Percentiles rank a stretch among this genome's conserved stretches.
These are phyloP conservation scores for Penicillium bialowiezense DNA, from an alignment of 495 filamentous ascomycete genomes.

Conservation along the genomic window DNA sequence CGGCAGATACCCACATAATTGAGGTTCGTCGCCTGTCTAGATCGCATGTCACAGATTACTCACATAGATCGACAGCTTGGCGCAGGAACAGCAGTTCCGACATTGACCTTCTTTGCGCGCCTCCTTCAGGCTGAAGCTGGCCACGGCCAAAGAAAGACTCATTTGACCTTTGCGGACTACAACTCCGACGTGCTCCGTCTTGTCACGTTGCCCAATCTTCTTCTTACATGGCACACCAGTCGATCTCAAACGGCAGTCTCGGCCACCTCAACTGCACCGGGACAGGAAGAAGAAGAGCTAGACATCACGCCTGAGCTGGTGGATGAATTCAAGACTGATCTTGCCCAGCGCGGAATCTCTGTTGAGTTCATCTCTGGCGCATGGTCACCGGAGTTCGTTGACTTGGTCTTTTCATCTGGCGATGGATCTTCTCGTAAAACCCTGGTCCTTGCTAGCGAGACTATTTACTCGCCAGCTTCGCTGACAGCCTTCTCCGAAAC, in stretches of 20 bases:
- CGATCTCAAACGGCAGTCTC: constrained; percentile 14
- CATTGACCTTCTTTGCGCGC: constrained; percentile 71
- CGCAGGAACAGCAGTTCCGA: constrained; percentile 86
- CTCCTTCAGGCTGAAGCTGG: constrained; percentile 44
- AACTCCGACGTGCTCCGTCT: constrained; percentile 81
- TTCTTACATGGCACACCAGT: constrained; percentile 69
- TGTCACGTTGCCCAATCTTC: constrained; percentile 83
- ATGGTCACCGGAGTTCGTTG: constrained; percentile 71
- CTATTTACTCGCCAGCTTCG: constrained; percentile 85
- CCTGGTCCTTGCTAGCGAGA: constrained; percentile 83
- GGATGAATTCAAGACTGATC: constrained; percentile 55
- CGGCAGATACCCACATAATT: constrained; percentile 56
- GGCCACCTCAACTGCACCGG: constrained; percentile 8
- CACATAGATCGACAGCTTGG: constrained; percentile 59
- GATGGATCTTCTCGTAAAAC: constrained; percentile 18
- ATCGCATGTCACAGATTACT: not conserved
- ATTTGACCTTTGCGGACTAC: constrained; percentile 83
- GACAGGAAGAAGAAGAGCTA: constrained; percentile 63
- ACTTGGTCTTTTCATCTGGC: constrained; percentile 42
- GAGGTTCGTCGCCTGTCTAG: constrained; percentile 58
- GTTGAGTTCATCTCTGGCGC: constrained; percentile 78
- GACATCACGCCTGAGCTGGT: constrained; percentile 68
- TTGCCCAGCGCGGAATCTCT: constrained; percentile 53
- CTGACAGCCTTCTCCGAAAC: constrained; percentile 71
- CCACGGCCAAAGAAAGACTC: constrained; percentile 31